These are phyloP conservation scores for Dissoconium aciculare DNA, from an alignment of 2,329 filamentous ascomycete species.

Conservation along the genomic window DNA sequence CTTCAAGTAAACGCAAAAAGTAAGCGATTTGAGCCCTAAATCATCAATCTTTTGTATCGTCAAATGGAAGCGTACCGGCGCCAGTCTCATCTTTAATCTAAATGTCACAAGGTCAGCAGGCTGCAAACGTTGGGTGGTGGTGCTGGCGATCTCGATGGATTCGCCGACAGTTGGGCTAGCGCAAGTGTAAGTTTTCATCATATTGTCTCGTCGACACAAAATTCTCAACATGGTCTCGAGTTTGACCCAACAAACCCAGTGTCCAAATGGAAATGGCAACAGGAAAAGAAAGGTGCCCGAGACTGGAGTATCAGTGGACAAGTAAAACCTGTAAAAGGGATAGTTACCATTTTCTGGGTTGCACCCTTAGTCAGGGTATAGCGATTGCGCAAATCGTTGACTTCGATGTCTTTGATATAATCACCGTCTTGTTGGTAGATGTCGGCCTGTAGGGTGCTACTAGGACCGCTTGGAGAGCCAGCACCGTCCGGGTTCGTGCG, in stretches of 20 bases:
- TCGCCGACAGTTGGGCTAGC: constrained; percentile 21
- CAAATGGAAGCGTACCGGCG: constrained; percentile 72
- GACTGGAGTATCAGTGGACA: constrained; percentile 47
- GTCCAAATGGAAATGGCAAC: constrained; percentile 4
- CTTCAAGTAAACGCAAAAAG: constrained; percentile 59
- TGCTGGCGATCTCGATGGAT: constrained; percentile 62
- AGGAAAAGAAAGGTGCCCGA: constrained; percentile 9
- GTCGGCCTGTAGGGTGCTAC: constrained; percentile 59
- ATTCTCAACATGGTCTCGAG: no score
- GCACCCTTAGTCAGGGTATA: constrained; percentile 95
- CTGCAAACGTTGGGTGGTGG: not conserved
- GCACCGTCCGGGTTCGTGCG: constrained; percentile 38
- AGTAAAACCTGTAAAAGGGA: constrained; percentile 34
- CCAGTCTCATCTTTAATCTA: constrained; percentile 99
- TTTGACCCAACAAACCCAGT: constrained; percentile 20
- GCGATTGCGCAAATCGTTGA: constrained; percentile 92
- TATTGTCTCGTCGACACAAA: no score
- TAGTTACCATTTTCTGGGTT: constrained; percentile 99
- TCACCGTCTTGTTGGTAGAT: constrained; percentile 94
- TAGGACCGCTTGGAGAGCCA: constrained; percentile 27
- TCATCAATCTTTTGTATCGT: constrained; percentile 32
- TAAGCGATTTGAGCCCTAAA: constrained; percentile 42
- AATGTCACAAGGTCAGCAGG: constrained; percentile 80
- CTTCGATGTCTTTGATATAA: constrained; percentile 97
- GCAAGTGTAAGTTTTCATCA: constrained; percentile 35